Base-by-base conservation (phyloP, 495 filamentous ascomycete genomes). In the Staphylotrichum tortipilum region DNA sequence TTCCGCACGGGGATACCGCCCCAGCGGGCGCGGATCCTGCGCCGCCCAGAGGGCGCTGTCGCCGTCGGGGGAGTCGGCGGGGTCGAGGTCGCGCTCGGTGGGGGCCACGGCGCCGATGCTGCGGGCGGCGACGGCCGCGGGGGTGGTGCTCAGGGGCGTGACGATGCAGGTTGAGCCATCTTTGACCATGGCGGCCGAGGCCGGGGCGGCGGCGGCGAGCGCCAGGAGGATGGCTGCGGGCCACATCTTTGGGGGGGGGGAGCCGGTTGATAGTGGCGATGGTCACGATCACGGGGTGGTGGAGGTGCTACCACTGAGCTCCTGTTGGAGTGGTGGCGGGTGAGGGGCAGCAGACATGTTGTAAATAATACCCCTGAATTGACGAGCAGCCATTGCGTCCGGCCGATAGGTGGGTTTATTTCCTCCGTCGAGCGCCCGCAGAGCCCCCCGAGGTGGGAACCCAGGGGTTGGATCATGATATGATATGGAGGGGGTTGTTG, bases 131-230 rank as follows among this genome's bases (percentile, higher is more conserved):
- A 39, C 15, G 39, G 38, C 24, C 9, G 31, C 37, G 15, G 21
- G 17, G 9, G 30, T 42, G 10, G 17, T 43, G 4, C 51, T 42
- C 22, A 64, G 22, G 17, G 67, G 63, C 9, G 66, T 69, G 17
- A 68, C 63, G 18, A 63, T 65, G 49, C 67, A 71, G 24, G 63
- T 67, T 43, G 68, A 64, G 17, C 62, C 67, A 1, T 59, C 57
- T 14, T 66, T 61, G 41, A 64, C 63, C 21, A 69, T 48, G 22
- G 54, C 65, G 12, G 59, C 58, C 4, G 34, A 52, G 11, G 56
- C 56, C 7, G 39, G 47, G 23, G 43, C 26, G 39, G 36, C 5
- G 38, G 33, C 17, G 21, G 49, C 33, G 29, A 54, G 43, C 15
- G 52, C 38, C 17, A 59, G 46, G 19, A 52, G 29, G 12, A 56